Conservation (phyloP, 108 stramenopile genomes). For the Chaetoceros muelleri region DNA sequence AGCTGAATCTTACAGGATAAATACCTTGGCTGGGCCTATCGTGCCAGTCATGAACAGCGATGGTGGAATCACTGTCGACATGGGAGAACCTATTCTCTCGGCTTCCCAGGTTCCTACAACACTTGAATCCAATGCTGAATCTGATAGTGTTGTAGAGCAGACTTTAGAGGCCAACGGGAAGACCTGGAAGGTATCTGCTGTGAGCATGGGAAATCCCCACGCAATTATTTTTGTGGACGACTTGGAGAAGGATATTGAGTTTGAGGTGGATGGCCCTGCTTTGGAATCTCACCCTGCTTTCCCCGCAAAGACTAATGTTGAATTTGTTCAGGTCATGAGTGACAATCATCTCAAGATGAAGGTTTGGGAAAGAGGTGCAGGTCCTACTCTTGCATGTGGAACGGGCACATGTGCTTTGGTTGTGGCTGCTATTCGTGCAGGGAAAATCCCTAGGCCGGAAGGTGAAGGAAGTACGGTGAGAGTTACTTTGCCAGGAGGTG, state of each 20-base stretch:
- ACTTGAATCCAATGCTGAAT: slow-evolving; percentile 65
- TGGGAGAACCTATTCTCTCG: slow-evolving; percentile 86
- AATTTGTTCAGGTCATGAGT: slow-evolving; percentile 89
- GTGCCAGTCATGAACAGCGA: slow-evolving; percentile 84
- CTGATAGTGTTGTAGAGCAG: slow-evolving; percentile 77
- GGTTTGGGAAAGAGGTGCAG: slow-evolving; percentile 96
- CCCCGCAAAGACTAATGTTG: slow-evolving; percentile 93
- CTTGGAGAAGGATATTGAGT: slow-evolving; percentile 79
- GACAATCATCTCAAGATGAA: slow-evolving; percentile 88
- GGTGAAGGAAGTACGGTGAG: slow-evolving; percentile 31
- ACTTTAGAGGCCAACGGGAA: slow-evolving; percentile 69
- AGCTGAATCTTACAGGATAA: slow-evolving; percentile 71
- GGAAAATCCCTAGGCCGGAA: slow-evolving; percentile 63
- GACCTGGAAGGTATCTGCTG: slow-evolving; percentile 82
- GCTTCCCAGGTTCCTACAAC: slow-evolving; percentile 85
- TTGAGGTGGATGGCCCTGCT: slow-evolving; percentile 80
- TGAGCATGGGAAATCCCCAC: slow-evolving; percentile 98
- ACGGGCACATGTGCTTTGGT: slow-evolving; percentile 94
- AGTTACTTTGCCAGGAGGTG: slow-evolving; percentile 86
- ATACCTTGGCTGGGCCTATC: slow-evolving; percentile 89
- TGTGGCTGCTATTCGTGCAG: slow-evolving; percentile 87
- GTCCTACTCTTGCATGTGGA: slow-evolving; percentile 95
- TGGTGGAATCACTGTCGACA: slow-evolving; percentile 89
- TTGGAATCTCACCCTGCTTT: slow-evolving; percentile 82
- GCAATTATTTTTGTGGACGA: slow-evolving; percentile 90